phyloP scores from a whole-genome alignment of 1,139 yeast species.

The Sugiyamaella pinicola region DNA sequence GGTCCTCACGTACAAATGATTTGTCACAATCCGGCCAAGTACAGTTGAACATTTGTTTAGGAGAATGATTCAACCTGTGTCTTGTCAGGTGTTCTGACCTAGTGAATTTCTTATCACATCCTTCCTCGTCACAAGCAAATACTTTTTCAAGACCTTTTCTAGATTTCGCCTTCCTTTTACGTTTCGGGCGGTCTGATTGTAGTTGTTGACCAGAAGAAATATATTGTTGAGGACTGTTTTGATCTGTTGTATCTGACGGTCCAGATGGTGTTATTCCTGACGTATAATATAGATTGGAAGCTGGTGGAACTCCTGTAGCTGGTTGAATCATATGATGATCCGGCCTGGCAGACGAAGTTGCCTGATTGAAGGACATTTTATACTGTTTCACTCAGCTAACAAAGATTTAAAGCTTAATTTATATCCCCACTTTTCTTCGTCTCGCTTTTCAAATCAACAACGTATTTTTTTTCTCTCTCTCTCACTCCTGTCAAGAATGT shows the following conservation, averaged over 20 bases:
- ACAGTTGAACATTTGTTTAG: constrained; percentile 52
- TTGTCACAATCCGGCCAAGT: constrained; percentile 52
- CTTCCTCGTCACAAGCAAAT: constrained; percentile 52
- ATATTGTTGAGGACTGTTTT: background rate
- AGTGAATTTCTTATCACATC: constrained; percentile 64
- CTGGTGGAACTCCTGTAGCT: background rate
- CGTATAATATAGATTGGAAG: background rate
- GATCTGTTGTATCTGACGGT: background rate
- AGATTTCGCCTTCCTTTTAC: constrained; percentile 15
- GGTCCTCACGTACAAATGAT: constrained; percentile 63
- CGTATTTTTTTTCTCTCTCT: no score
- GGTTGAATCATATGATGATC: background rate
- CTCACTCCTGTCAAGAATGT: no score
- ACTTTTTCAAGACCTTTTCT: constrained; percentile 40
- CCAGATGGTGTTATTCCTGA: background rate
- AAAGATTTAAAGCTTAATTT: no score
- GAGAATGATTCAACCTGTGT: constrained; percentile 45
- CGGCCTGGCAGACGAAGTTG: background rate
- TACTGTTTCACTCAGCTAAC: no score
- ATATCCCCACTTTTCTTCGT: no score
- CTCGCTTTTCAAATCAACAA: no score
- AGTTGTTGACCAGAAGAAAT: background rate
- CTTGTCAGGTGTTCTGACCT: constrained; percentile 50
- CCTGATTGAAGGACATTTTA: constrained; percentile 2
- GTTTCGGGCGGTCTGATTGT: background rate